Conservation (phyloP, 805 yeast genomes). For the Kluyveromyces siamensis region DNA sequence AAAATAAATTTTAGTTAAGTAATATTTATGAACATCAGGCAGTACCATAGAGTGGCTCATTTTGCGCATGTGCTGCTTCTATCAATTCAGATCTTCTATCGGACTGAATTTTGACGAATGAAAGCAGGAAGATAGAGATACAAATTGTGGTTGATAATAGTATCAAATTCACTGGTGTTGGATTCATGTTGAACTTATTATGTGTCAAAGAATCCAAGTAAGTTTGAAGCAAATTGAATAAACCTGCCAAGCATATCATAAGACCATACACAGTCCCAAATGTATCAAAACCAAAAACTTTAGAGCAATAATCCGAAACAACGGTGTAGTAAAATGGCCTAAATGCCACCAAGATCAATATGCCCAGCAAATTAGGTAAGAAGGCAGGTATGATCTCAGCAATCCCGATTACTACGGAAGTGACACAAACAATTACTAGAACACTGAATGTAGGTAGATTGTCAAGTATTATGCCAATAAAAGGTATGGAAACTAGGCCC, state of each 20-base stretch:
- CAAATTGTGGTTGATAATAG: conserved; percentile 44
- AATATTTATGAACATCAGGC: not conserved
- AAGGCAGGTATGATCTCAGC: conserved; percentile 51
- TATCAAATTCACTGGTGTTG: conserved; percentile 61
- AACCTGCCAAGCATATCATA: conserved; percentile 71
- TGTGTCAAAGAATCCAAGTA: conserved; percentile 65
- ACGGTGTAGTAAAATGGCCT: conserved; percentile 92
- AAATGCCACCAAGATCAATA: conserved; percentile 63
- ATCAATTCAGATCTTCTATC: conserved; percentile 5
- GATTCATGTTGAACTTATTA: conserved; percentile 57
- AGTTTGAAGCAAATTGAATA: conserved; percentile 68
- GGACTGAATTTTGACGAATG: conserved; percentile 2
- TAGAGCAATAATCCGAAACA: conserved; percentile 83
- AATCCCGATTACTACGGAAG: conserved; percentile 59
- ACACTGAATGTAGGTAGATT: conserved; percentile 55
- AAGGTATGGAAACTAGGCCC: conserved; percentile 78
- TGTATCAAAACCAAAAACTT: conserved; percentile 85
- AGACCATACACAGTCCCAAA: conserved; percentile 90
- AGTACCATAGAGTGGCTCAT: not conserved
- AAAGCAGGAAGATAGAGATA: not conserved
- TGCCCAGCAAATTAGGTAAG: conserved; percentile 54
- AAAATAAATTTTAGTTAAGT: not conserved
- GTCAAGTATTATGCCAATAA: conserved; percentile 75
- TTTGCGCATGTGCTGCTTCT: not conserved
- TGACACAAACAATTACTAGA: conserved; percentile 39